A percentile compares a stretch with the other conserved stretches of the same genome.
Evolutionary conservation across 2,329 filamentous ascomycete genomes (phyloP).

Genomic region (Aspergillus pseudoviridinutans): DNA sequence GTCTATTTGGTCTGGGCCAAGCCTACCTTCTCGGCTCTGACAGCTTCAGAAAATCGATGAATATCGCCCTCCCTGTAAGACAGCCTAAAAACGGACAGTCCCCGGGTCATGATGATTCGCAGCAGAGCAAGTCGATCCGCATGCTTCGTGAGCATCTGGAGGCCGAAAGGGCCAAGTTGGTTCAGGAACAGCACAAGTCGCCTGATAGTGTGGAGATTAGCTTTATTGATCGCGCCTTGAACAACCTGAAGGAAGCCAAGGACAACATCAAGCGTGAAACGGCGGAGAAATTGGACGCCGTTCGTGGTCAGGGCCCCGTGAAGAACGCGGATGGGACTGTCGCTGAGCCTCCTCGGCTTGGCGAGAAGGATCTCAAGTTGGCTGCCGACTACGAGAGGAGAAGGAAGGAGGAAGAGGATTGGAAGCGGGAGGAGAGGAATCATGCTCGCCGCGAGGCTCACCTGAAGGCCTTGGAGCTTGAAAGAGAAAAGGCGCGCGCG

Average conservation of each 20-base stretch:
- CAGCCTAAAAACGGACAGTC: background rate
- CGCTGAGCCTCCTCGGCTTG: constrained; percentile 19
- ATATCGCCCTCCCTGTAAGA: constrained; percentile 20
- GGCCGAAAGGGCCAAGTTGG: constrained; percentile 10
- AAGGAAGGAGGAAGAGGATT: constrained; percentile 26
- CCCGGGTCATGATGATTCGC: background rate
- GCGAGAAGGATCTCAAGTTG: constrained; percentile 30
- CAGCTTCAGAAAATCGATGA: constrained; percentile 25
- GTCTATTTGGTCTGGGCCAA: constrained; percentile 41
- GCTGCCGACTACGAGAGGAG: constrained; percentile 28
- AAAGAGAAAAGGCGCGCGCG: constrained; percentile 22
- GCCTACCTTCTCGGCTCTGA: constrained; percentile 40
- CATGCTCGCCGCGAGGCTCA: constrained; percentile 29
- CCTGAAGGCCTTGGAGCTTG: constrained; percentile 18
- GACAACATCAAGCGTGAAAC: constrained; percentile 22
- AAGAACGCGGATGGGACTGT: constrained; percentile 18
- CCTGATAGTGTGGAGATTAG: constrained; percentile 14
- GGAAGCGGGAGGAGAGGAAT: constrained; percentile 34
- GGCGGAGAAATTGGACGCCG: constrained; percentile 10
- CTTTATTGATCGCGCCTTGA: constrained; percentile 35
- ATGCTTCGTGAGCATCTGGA: constrained; percentile 13
- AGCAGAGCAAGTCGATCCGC: constrained; percentile 14
- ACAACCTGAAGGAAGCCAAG: constrained; percentile 25
- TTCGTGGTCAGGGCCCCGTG: constrained; percentile 13
- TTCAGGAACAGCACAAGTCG: constrained; percentile 5